Evolutionary conservation across 1,139 yeast genomes (phyloP).

Genomic region (Pichia sp.): DNA sequence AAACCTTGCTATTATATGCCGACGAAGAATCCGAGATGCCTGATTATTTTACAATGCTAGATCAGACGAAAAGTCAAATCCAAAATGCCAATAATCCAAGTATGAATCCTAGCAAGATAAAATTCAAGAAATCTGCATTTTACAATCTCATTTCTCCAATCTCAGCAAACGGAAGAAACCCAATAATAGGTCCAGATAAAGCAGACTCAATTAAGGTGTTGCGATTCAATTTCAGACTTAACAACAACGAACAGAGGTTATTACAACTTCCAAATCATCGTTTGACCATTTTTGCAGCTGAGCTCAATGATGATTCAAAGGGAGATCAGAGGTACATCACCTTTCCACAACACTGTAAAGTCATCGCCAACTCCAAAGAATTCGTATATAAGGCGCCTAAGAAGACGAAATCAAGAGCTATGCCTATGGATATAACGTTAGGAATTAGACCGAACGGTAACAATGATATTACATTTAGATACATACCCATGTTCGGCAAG

Average conservation of each 20-base stretch:
- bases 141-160: slow-evolving; percentile 24
- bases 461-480: slow-evolving; percentile 49
- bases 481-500: slow-evolving; percentile 49
- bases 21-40: slow-evolving; percentile 6
- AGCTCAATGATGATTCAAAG: slow-evolving; percentile 31
- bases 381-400: no score
- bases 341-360: slow-evolving; percentile 59
- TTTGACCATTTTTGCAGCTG: slow-evolving; percentile 51
- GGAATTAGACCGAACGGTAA: no score
- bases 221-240: slow-evolving; percentile 39
- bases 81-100: slow-evolving; percentile 34
- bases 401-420: no score
- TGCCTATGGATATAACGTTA: no score
- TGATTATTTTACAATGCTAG: not conserved
- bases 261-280: slow-evolving; percentile 33
- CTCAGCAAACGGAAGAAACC: slow-evolving; percentile 13
- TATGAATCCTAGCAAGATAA: slow-evolving; percentile 31
- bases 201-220: slow-evolving; percentile 42
- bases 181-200: not conserved
- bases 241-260: slow-evolving; percentile 37
- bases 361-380: no score
- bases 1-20: slow-evolving; percentile 2
- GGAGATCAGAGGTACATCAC: slow-evolving; percentile 45
- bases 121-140: slow-evolving; percentile 13
- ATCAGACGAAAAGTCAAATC: not conserved